Percentiles rank a stretch among this genome's conserved stretches.
Evolutionary conservation across 2,329 filamentous ascomycete species (phyloP).

Genomic region (Passalora sequoiae): DNA sequence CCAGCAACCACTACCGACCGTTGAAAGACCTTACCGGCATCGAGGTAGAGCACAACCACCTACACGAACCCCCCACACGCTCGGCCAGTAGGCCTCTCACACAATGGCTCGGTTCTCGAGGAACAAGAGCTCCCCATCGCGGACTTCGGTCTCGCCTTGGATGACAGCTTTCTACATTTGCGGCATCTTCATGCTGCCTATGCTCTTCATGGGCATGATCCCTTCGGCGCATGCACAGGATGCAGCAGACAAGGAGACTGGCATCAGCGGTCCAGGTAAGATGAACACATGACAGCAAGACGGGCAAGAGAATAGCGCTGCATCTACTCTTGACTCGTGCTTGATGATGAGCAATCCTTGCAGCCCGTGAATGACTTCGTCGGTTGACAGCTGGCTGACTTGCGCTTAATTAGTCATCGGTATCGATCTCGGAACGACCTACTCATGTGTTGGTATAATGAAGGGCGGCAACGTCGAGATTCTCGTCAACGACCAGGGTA

Average conservation of each 20-base stretch:
- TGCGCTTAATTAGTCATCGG: slow-evolving; percentile 62
- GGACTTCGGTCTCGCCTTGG: slow-evolving; percentile 47
- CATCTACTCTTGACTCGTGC: no score
- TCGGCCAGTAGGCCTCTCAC: slow-evolving; percentile 24
- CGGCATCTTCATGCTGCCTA: slow-evolving; percentile 76
- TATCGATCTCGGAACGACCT: slow-evolving; percentile 91
- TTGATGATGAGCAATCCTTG: no score
- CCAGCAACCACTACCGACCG: no score
- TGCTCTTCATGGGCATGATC: slow-evolving; percentile 70
- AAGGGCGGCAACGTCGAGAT: slow-evolving; percentile 93
- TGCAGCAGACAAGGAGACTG: slow-evolving; percentile 62
- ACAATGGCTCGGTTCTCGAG: slow-evolving; percentile 34
- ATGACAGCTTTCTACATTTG: slow-evolving; percentile 86
- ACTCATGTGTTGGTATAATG: slow-evolving; percentile 89
- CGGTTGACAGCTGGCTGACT: slow-evolving; percentile 7
- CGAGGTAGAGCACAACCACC: slow-evolving; percentile 5
- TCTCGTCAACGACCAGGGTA: slow-evolving; percentile 92
- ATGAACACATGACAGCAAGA: no score
- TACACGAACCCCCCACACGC: background rate
- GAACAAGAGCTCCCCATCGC: slow-evolving; percentile 27
- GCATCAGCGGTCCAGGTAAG: slow-evolving; percentile 61
- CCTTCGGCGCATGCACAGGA: slow-evolving; percentile 58
- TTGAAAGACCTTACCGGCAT: background rate
- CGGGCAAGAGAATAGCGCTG: no score
- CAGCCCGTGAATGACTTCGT: no score